A percentile compares a stretch with the other conserved stretches of the same genome.
Conservation (phyloP, 768 basidiomycete species). For the Botryobasidium botryosum region DNA sequence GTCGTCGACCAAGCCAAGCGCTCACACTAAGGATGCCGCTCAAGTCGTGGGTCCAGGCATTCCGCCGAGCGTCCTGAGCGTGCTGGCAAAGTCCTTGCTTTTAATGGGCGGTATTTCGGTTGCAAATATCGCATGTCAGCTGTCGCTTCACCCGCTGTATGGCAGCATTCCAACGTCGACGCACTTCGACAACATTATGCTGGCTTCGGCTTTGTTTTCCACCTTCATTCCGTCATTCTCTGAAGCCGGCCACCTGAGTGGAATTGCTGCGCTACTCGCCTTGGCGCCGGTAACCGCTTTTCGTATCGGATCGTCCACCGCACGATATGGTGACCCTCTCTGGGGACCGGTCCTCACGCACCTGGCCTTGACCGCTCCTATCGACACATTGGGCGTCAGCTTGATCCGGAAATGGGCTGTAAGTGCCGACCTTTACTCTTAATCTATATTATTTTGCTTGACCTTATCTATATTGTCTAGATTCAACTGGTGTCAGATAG, state of each 20-base stretch:
- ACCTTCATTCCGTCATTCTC: constrained; percentile 20
- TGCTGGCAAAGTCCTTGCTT: too few species aligned
- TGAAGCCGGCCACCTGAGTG: constrained; percentile 21
- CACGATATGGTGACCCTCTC: constrained; percentile 33
- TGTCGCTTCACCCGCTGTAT: constrained; percentile 51
- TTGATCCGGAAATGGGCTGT: too few species aligned
- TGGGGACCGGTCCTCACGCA: constrained; percentile 47
- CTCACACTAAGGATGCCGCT: too few species aligned
- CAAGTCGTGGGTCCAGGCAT: too few species aligned
- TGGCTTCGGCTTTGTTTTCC: constrained; percentile 21
- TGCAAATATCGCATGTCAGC: constrained; percentile 42
- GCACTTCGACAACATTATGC: constrained; percentile 29
- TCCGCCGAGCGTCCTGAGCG: too few species aligned
- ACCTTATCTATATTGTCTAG: too few species aligned
- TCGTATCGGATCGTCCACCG: constrained; percentile 44
- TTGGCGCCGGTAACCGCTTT: constrained; percentile 46
- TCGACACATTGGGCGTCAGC: constrained; percentile 31
- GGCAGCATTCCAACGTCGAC: constrained; percentile 38
- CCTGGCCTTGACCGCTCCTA: constrained; percentile 35
- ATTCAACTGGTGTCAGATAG: too few species aligned
- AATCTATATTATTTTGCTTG: too few species aligned
- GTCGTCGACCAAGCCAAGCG: too few species aligned
- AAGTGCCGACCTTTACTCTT: too few species aligned
- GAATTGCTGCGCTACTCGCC: constrained; percentile 26
- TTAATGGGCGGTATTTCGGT: constrained; percentile 31